phyloP scores from a whole-genome alignment of 73 alveolate species.

The Symbiodinium natans region DNA sequence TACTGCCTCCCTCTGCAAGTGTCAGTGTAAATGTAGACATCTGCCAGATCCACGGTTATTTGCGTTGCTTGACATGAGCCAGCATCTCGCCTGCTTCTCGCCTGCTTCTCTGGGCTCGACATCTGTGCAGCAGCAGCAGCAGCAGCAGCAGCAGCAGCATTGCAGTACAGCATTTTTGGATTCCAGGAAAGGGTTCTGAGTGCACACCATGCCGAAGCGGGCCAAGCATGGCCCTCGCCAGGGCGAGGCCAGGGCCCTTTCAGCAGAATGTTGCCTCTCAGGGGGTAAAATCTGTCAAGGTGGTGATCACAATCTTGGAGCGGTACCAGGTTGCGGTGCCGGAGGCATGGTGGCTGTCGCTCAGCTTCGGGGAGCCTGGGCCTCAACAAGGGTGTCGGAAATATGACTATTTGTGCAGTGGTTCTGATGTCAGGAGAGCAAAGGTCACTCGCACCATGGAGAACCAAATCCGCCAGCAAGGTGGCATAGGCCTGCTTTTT shows the following conservation, averaged over 20 bases:
- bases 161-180: too few species aligned
- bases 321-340: not conserved
- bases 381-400: not conserved
- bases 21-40: not conserved
- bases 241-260: not conserved
- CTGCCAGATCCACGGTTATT: not conserved
- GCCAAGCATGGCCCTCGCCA: not conserved
- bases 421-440: too few species aligned
- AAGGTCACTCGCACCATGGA: too few species aligned
- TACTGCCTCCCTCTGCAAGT: too few species aligned
- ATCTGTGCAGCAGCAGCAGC: not conserved
- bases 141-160: not conserved
- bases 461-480: too few species aligned
- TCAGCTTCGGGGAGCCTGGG: not conserved
- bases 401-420: too few species aligned
- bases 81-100: too few species aligned
- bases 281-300: not conserved
- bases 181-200: too few species aligned
- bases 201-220: not conserved
- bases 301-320: not conserved
- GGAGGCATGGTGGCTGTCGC: not conserved
- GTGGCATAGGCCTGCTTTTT: too few species aligned
- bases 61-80: not conserved
- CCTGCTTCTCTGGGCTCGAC: not conserved
- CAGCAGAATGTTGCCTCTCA: not conserved